These are phyloP conservation scores for Alternaria sp. DNA, from an alignment of 2,329 filamentous ascomycete species.

Conservation along the genomic window DNA sequence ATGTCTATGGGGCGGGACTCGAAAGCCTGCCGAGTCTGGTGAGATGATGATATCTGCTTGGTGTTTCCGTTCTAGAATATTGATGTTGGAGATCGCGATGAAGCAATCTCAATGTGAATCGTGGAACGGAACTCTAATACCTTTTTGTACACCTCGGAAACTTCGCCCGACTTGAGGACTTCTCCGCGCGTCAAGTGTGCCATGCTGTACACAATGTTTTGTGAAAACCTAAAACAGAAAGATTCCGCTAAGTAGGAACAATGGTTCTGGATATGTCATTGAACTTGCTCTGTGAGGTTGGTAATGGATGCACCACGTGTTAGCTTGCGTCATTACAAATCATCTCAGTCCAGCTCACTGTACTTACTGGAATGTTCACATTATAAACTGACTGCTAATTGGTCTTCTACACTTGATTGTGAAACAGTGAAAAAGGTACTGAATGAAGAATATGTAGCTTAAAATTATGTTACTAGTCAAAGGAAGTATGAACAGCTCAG, in stretches of 20 bases:
- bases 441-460: neutral
- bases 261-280: neutral
- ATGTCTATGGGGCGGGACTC: conserved; percentile 35
- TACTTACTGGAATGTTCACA: too few species aligned
- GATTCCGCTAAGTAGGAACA: too few species aligned
- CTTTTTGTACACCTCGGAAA: conserved; percentile 33
- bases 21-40: conserved; percentile 30
- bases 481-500: neutral
- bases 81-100: neutral
- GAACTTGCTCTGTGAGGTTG: neutral
- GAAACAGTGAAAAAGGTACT: neutral
- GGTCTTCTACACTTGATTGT: neutral
- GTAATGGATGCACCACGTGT: neutral
- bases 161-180: conserved; percentile 32
- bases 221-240: too few species aligned
- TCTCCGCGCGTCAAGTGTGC: conserved; percentile 42
- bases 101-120: neutral
- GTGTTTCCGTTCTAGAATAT: neutral
- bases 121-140: conserved; percentile 13
- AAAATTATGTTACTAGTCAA: neutral
- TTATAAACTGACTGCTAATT: too few species aligned
- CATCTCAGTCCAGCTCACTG: neutral
- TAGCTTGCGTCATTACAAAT: neutral
- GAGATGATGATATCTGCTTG: neutral
- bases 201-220: conserved; percentile 20